These are phyloP conservation scores for Fusarium brevicatenulatum DNA, from an alignment of 2,329 filamentous ascomycete genomes.

Conservation along the genomic window DNA sequence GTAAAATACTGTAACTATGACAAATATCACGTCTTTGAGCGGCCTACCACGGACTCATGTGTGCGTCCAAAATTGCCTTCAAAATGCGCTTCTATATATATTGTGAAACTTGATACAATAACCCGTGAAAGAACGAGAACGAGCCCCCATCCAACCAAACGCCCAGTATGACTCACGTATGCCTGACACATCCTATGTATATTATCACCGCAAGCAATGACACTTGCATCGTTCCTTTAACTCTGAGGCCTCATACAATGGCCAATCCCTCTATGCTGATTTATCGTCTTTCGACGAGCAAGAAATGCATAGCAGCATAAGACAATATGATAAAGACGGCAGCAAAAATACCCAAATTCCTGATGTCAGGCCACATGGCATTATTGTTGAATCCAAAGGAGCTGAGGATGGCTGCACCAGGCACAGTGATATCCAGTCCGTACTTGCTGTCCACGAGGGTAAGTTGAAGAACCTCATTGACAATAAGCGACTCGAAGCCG, in stretches of 20 bases:
- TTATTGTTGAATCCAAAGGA: constrained; percentile 93
- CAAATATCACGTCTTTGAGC: constrained; percentile 29
- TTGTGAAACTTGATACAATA: constrained; percentile 8
- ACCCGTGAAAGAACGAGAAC: background rate
- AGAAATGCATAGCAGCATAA: constrained; percentile 90
- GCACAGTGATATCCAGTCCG: constrained; percentile 94
- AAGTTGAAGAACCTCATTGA: constrained; percentile 93
- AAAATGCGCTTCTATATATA: constrained; percentile 2
- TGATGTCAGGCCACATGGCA: constrained; percentile 85
- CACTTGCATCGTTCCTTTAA: background rate
- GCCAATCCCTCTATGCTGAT: constrained; percentile 37
- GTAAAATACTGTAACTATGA: constrained; percentile 40
- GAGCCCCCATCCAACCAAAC: constrained; percentile 24
- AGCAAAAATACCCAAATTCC: constrained; percentile 84
- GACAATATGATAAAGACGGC: constrained; percentile 86
- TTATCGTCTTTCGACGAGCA: constrained; percentile 83
- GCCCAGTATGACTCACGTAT: constrained; percentile 19
- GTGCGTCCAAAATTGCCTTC: background rate
- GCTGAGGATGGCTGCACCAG: constrained; percentile 91
- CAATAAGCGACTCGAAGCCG: constrained; percentile 93
- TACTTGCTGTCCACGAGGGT: constrained; percentile 95
- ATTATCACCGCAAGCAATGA: background rate
- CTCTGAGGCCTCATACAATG: constrained; percentile 4
- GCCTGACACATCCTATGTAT: background rate
- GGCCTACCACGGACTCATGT: background rate